phyloP scores from a whole-genome alignment of 805 yeast species.

The Zygoascus biomembranicola region DNA sequence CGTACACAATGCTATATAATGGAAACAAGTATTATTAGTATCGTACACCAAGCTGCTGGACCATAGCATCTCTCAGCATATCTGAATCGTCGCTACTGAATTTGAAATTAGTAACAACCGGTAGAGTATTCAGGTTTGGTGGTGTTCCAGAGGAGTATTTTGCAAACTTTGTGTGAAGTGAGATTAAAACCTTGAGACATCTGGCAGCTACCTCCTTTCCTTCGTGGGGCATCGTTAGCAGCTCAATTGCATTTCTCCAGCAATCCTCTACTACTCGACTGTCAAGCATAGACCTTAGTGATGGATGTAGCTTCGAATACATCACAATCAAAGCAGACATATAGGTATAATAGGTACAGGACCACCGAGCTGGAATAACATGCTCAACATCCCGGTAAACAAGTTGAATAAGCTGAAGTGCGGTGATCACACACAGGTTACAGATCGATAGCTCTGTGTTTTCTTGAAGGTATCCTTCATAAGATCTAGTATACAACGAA shows the following conservation, averaged over 20 bases:
- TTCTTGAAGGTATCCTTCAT: constrained; percentile 5
- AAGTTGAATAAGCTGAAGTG: constrained; percentile 11
- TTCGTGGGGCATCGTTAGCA: constrained; percentile 4
- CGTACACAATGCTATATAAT: background rate
- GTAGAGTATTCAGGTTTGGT: background rate
- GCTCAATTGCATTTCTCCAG: constrained; percentile 9
- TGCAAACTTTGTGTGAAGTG: constrained; percentile 9
- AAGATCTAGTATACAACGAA: background rate
- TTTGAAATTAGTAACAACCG: background rate
- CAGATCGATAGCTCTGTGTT: constrained; percentile 9
- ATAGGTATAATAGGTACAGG: constrained; percentile 20
- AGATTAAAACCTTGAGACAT: constrained; percentile 7
- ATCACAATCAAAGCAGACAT: constrained; percentile 20
- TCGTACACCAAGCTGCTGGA: background rate
- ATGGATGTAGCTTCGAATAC: constrained; percentile 21
- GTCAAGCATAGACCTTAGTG: constrained; percentile 11
- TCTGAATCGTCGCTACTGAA: background rate
- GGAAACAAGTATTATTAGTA: background rate
- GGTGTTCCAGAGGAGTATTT: background rate
- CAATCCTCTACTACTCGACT: constrained; percentile 6
- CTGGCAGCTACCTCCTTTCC: constrained; percentile 7
- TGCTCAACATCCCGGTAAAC: constrained; percentile 6
- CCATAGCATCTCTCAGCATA: background rate
- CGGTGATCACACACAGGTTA: constrained; percentile 12
- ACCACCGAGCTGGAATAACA: constrained; percentile 21